Percentiles rank a stretch among this genome's conserved stretches.
Conservation (phyloP, 768 basidiomycete genomes). For the Asterophora lycoperdoides region DNA sequence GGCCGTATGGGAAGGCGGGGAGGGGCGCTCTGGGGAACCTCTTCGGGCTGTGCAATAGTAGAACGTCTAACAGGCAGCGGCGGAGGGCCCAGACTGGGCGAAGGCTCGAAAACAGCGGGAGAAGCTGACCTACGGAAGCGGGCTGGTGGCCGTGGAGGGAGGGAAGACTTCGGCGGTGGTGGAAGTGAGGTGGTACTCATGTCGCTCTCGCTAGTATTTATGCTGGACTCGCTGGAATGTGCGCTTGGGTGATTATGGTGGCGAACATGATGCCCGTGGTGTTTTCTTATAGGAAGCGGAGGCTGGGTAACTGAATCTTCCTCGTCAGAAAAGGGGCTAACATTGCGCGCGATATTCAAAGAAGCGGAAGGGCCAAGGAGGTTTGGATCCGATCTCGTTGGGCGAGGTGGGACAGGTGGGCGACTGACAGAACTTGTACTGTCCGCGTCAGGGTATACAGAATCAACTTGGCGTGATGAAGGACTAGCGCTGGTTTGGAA, state of each 20-base stretch:
- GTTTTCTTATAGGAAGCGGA: conserved; percentile 16
- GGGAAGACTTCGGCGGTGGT: conserved; percentile 12
- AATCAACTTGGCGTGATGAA: conserved; percentile 7
- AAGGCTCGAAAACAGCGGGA: conserved; percentile 10
- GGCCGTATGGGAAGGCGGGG: conserved; percentile 27
- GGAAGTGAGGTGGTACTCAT: conserved; percentile 18
- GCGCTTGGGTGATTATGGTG: conserved; percentile 12
- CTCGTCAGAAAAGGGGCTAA: conserved; percentile 23
- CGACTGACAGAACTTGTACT: conserved; percentile 20
- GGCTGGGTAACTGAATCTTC: conserved; percentile 15
- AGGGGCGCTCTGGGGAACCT: conserved; percentile 21
- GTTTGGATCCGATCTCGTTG: conserved; percentile 14
- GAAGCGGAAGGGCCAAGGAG: conserved; percentile 15
- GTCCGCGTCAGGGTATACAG: conserved; percentile 10
- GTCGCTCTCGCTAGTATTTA: conserved; percentile 37
- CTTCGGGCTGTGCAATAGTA: conserved; percentile 21
- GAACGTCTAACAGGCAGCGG: conserved; percentile 44
- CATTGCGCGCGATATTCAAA: conserved; percentile 11
- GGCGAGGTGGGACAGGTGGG: conserved; percentile 24
- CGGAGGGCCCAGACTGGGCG: conserved; percentile 30
- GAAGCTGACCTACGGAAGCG: conserved; percentile 23
- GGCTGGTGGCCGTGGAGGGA: conserved; percentile 34
- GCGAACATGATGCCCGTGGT: conserved; percentile 13
- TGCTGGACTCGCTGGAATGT: conserved; percentile 34
- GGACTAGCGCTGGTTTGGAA: conserved; percentile 12